phyloP scores from a whole-genome alignment of 75 land plant genomes.

The Sequoia sempervirens region DNA sequence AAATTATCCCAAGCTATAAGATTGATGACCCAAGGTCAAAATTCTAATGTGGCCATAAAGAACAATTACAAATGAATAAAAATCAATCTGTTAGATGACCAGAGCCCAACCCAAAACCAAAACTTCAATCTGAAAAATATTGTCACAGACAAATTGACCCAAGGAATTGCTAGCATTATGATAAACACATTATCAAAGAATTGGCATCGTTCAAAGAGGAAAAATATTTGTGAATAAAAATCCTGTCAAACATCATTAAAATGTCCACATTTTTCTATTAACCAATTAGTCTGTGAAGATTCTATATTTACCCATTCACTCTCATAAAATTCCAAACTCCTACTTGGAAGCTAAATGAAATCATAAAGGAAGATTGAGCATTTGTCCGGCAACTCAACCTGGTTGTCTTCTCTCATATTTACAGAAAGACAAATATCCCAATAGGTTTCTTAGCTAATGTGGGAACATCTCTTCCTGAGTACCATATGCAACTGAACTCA shows the following conservation, averaged over 20 bases:
- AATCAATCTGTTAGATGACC: background rate
- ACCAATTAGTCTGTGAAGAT: too few relatives aligned
- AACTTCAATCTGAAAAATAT: background rate
- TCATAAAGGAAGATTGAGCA: too few relatives aligned
- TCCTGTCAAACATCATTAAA: background rate
- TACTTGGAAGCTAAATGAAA: too few relatives aligned
- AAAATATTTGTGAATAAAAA: background rate
- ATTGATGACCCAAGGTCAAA: background rate
- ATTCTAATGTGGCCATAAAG: background rate
- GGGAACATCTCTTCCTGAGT: too few relatives aligned
- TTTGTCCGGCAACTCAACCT: too few relatives aligned
- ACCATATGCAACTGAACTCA: too few relatives aligned
- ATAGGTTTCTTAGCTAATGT: too few relatives aligned
- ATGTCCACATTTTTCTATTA: background rate
- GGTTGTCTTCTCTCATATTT: too few relatives aligned
- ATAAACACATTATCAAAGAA: background rate
- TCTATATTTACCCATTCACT: too few relatives aligned
- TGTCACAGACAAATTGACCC: background rate
- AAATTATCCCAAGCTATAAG: background rate
- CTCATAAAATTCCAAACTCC: too few relatives aligned
- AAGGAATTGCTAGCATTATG: background rate
- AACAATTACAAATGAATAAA: background rate
- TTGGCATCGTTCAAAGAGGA: background rate
- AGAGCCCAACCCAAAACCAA: background rate
- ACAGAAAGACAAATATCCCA: too few relatives aligned